phyloP scores from a whole-genome alignment of 768 basidiomycete genomes.

The Cyclocybe cylindracea region DNA sequence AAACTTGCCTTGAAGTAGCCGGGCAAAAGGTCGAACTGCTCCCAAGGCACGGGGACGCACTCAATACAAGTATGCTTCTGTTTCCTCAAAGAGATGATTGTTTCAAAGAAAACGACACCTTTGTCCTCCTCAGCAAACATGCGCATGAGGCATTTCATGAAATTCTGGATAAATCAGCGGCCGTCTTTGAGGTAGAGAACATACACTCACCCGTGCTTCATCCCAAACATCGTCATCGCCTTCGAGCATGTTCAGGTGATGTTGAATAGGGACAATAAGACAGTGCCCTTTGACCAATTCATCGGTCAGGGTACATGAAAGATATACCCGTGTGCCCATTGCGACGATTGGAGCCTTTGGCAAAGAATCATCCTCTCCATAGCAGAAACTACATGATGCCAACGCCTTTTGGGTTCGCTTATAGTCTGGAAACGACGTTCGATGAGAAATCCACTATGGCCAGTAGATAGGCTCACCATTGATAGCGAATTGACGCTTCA shows the following conservation, averaged over 20 bases:
- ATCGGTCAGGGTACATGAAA: slow-evolving; percentile 86
- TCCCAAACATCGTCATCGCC: slow-evolving; percentile 99
- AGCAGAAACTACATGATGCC: slow-evolving; percentile 85
- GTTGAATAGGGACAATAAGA: slow-evolving; percentile 94
- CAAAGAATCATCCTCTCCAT: slow-evolving; percentile 86
- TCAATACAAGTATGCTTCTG: slow-evolving; percentile 95
- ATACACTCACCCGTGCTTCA: slow-evolving; percentile 79
- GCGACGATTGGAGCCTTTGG: slow-evolving; percentile 89
- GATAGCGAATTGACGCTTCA: slow-evolving; percentile 97
- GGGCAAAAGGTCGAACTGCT: slow-evolving; percentile 82
- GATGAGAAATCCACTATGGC: neutral
- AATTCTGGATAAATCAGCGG: slow-evolving; percentile 44
- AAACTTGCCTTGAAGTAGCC: slow-evolving; percentile 83
- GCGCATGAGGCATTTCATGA: slow-evolving; percentile 92
- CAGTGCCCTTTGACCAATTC: slow-evolving; percentile 93
- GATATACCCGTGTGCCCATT: slow-evolving; percentile 86
- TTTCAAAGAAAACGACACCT: slow-evolving; percentile 95
- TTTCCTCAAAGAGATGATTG: slow-evolving; percentile 80
- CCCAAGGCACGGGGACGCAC: slow-evolving; percentile 90
- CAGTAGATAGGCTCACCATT: slow-evolving; percentile 58
- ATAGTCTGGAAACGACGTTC: slow-evolving; percentile 61
- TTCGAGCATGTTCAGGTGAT: slow-evolving; percentile 88
- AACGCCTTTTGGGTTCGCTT: slow-evolving; percentile 91
- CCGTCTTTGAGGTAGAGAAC: neutral
- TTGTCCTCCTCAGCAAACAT: slow-evolving; percentile 94